phyloP scores from a whole-genome alignment of 805 yeast species.

The Saturnispora halmiae region DNA sequence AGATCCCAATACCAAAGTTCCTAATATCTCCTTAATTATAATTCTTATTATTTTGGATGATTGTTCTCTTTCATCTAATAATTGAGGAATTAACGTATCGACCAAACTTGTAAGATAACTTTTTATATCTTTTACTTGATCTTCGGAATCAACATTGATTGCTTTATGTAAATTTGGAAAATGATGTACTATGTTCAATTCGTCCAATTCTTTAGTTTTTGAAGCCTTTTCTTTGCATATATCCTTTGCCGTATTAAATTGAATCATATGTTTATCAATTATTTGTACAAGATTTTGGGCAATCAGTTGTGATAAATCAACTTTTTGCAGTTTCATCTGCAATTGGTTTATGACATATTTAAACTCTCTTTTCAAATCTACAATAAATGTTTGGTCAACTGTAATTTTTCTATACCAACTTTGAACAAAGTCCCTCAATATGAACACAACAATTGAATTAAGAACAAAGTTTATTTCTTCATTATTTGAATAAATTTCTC shows the following conservation, averaged over 20 bases:
- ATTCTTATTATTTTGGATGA: conserved; percentile 39
- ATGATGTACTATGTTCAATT: conserved; percentile 34
- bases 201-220: conserved; percentile 23
- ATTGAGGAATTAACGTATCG: conserved; percentile 35
- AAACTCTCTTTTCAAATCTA: conserved; percentile 38
- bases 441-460: conserved; percentile 38
- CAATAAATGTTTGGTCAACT: conserved; percentile 30
- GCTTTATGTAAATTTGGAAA: conserved; percentile 52
- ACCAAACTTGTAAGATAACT: conserved; percentile 39
- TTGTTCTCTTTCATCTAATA: conserved; percentile 41
- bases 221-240: conserved; percentile 24
- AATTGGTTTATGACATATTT: conserved; percentile 34
- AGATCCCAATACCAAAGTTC: conserved; percentile 50
- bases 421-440: conserved; percentile 44
- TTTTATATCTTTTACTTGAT: conserved; percentile 36
- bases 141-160: conserved; percentile 31
- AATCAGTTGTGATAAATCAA: conserved; percentile 50
- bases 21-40: conserved; percentile 54
- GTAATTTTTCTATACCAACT: conserved; percentile 49
- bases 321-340: conserved; percentile 30
- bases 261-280: conserved; percentile 52
- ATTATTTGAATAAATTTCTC: conserved; percentile 36
- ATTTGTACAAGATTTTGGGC: conserved; percentile 56
- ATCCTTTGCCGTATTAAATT: conserved; percentile 38
- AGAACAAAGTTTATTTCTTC: conserved; percentile 44